phyloP scores from a whole-genome alignment of 441 rosid species.

The Croton setiger region DNA sequence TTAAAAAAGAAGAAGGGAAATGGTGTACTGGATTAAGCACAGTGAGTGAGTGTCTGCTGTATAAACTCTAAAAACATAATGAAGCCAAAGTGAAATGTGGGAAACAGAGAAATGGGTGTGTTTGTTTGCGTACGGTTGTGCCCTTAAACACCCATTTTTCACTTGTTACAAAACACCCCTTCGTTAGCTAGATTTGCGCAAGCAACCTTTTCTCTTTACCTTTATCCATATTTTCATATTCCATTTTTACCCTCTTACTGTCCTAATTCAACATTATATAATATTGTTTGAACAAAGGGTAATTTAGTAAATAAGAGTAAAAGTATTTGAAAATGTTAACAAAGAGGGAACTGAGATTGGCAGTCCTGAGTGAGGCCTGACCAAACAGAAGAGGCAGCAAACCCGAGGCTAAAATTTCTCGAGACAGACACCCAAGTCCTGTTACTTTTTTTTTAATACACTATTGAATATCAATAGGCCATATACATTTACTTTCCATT shows the following conservation, averaged over 20 bases:
- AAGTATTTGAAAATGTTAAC: too few relatives aligned
- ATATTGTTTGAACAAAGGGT: too few relatives aligned
- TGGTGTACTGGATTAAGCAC: background rate
- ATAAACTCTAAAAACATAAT: slow-evolving; percentile 11
- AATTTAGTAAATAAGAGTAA: too few relatives aligned
- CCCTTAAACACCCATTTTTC: background rate
- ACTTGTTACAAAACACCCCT: slow-evolving; percentile 23
- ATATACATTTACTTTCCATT: too few relatives aligned
- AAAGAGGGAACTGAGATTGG: too few relatives aligned
- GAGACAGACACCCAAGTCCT: too few relatives aligned
- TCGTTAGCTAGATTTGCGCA: slow-evolving; percentile 53
- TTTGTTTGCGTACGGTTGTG: slow-evolving; percentile 11
- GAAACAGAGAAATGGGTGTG: background rate
- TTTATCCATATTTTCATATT: slow-evolving; percentile 13
- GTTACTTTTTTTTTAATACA: too few relatives aligned
- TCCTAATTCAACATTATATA: too few relatives aligned
- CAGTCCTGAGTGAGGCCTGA: too few relatives aligned
- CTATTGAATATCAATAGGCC: too few relatives aligned
- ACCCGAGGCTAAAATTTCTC: too few relatives aligned
- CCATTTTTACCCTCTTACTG: slow-evolving; percentile 19
- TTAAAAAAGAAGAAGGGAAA: background rate
- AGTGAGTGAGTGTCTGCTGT: background rate
- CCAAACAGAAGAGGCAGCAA: too few relatives aligned
- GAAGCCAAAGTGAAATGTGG: slow-evolving; percentile 14
- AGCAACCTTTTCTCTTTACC: slow-evolving; percentile 33